phyloP scores from a whole-genome alignment of 306 rosid species.

The Acacia acuminata region DNA sequence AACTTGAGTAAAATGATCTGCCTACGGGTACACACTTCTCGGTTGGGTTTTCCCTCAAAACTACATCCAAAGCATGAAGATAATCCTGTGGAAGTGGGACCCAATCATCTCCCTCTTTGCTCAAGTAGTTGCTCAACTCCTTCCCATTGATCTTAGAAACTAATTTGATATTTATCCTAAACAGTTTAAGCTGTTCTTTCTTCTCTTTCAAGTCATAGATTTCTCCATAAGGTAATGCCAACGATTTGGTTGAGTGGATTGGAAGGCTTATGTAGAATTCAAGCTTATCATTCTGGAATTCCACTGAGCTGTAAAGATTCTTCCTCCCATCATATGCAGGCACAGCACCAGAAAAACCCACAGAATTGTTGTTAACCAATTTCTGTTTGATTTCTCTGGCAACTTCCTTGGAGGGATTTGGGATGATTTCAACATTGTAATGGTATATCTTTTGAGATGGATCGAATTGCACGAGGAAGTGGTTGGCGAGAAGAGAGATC shows the following conservation, averaged over 20 bases:
- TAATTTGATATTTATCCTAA: conserved; percentile 72
- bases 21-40: conserved; percentile 87
- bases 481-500: conserved; percentile 87
- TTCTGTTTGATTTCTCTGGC: conserved; percentile 82
- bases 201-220: conserved; percentile 44
- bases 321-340: conserved; percentile 95
- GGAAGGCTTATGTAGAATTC: conserved; percentile 86
- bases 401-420: conserved; percentile 85
- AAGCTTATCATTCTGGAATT: conserved; percentile 79
- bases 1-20: conserved; percentile 77
- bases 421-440: conserved; percentile 93
- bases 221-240: conserved; percentile 43
- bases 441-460: conserved; percentile 72
- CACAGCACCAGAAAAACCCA: conserved; percentile 60
- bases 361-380: conserved; percentile 64
- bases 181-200: conserved; percentile 60
- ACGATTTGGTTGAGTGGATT: conserved; percentile 48
- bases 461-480: conserved; percentile 83
- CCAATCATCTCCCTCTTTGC: conserved; percentile 83
- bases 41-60: conserved; percentile 77
- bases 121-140: conserved; percentile 69
- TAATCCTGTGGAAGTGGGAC: conserved; percentile 93
- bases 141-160: conserved; percentile 81
- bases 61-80: conserved; percentile 95
- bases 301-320: conserved; percentile 82